phyloP scores from a whole-genome alignment of 1,284 basidiomycete species.

The Cryptococcus wingfieldii region DNA sequence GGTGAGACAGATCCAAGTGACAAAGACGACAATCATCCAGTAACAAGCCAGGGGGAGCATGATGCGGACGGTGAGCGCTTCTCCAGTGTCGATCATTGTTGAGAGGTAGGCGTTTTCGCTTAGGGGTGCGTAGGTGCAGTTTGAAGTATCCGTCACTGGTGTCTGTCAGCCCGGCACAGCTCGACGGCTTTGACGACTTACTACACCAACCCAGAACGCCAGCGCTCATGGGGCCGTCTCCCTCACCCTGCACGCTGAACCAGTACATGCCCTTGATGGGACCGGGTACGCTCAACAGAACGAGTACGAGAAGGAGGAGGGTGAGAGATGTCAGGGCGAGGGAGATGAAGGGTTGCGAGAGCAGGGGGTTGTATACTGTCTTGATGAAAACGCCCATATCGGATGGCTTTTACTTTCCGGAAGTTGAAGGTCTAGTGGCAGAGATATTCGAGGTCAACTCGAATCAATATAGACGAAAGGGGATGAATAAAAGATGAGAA shows the following conservation, averaged over 20 bases:
- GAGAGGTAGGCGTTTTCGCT: conserved; percentile 39
- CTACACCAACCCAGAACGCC: conserved; percentile 45
- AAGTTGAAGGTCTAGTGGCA: no score
- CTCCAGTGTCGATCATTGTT: conserved; percentile 33
- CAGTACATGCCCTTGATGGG: conserved; percentile 44
- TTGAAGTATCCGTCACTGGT: conserved; percentile 32
- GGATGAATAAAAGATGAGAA: no score
- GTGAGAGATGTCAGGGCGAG: conserved; percentile 33
- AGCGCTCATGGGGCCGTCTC: conserved; percentile 21
- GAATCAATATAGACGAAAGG: no score
- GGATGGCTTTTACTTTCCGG: no score
- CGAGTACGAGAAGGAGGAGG: conserved; percentile 37
- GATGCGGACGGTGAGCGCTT: conserved; percentile 38
- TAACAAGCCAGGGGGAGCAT: conserved; percentile 43
- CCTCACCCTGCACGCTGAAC: conserved; percentile 32
- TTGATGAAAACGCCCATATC: not conserved
- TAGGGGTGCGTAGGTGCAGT: conserved; percentile 45
- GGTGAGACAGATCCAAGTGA: conserved; percentile 37
- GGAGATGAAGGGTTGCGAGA: conserved; percentile 33
- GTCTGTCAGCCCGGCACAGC: not conserved
- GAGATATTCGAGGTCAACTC: no score
- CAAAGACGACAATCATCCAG: conserved; percentile 39
- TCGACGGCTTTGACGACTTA: conserved; percentile 17
- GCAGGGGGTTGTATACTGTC: conserved; percentile 13
- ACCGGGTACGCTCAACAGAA: conserved; percentile 42